Base-by-base conservation (phyloP, 441 rosid species). In the Iberis amara region DNA sequence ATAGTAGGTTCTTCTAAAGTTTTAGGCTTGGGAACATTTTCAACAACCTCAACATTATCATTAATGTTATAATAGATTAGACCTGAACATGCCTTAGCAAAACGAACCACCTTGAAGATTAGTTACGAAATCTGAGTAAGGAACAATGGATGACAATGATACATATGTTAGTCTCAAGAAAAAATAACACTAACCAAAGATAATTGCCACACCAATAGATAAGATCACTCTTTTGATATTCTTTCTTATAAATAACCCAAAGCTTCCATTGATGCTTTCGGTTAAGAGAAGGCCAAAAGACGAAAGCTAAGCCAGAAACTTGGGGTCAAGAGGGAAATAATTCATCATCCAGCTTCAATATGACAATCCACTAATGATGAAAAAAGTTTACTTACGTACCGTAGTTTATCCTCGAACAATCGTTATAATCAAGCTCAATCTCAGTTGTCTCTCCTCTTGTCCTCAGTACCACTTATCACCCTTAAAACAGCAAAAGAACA, bases 1-100 rank as follows among this genome's bases (percentile, higher is more conserved):
- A 33, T 64, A 10, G 68, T 60, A 1, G 21, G 21, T 51, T 69
- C 35, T 31, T 31, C 35, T 31, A 31, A 31, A 31, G 30, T 39
- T 70, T 68, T 64, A 57, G 53, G 58, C 54, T 47, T 52, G 4
- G 41, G 75, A 39, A 5, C 57, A 14, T 18, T 18, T 18, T 28
- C 42, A 53, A 55, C 59, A 43, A 7, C 36, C 12, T 47, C 52
- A 24, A 24, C 36, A 11, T 55, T 58, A 12, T 61, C 50, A 47
- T 73, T 39, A 9, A 42, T 52, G 57, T 79, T 82, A 59, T 80
- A 91, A 63, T 83, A 91, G 75, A 91, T 81, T 8, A 84, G 79
- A 44, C 94, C 95, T 62, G 96, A 91, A 27, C 94, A 94, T 71
- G 88, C 98, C 79, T 83, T 4, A 88, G 73, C 68, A 91, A 73